A percentile compares a stretch with the other conserved stretches of the same genome.
Conservation (phyloP, 164 flowering plant genomes). For the Aristolochia contorta region DNA sequence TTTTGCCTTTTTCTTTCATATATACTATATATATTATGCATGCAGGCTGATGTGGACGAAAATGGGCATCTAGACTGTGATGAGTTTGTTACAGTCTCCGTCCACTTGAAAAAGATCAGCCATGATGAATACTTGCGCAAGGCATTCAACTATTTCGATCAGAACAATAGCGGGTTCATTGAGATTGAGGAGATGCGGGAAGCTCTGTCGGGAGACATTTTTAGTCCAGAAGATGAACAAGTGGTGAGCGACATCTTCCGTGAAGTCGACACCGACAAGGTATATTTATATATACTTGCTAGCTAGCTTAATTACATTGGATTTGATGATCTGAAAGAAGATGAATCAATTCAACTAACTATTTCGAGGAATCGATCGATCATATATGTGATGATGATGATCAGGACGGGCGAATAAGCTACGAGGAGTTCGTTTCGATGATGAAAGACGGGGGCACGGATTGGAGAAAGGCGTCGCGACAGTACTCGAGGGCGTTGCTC, state of each 20-base stretch:
- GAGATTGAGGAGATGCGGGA: conserved; percentile 66
- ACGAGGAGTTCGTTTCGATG: conserved; percentile 59
- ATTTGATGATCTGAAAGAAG: too few species aligned
- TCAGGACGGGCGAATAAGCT: conserved; percentile 88
- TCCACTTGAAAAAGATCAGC: conserved; percentile 50
- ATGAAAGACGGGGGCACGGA: conserved; percentile 57
- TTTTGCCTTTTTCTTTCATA: too few species aligned
- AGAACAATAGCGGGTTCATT: conserved; percentile 59
- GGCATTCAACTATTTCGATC: conserved; percentile 65
- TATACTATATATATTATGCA: too few species aligned
- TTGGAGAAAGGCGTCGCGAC: conserved; percentile 77
- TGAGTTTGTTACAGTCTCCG: conserved; percentile 58
- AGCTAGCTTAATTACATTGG: too few species aligned
- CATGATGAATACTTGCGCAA: conserved; percentile 43
- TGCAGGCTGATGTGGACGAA: conserved; percentile 70
- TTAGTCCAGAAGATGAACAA: conserved; percentile 36
- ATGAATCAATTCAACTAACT: too few species aligned
- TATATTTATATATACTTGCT: too few species aligned
- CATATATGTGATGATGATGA: too few species aligned
- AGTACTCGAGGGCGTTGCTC: conserved; percentile 65
- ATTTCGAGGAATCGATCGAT: too few species aligned
- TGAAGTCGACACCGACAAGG: conserved; percentile 69
- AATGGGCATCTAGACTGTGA: conserved; percentile 60
- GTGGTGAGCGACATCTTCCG: conserved; percentile 46
- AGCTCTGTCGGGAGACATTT: conserved; percentile 38